These are phyloP conservation scores for Astrephomene gubernaculifera DNA, from an alignment of 139 green algal species.

Conservation along the genomic window DNA sequence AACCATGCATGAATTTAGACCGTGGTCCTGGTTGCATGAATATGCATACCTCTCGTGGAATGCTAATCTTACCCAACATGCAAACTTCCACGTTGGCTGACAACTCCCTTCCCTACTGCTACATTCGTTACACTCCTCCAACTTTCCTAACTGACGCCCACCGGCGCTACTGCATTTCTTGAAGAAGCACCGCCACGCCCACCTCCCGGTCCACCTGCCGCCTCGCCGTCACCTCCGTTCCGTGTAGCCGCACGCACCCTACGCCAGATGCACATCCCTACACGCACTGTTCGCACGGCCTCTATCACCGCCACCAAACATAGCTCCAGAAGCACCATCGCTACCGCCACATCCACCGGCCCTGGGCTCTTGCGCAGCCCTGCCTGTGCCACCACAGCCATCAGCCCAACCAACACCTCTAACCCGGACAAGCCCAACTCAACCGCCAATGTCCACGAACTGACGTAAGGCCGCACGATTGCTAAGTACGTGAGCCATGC, in stretches of 20 bases:
- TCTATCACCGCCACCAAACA: background rate
- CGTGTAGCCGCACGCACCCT: background rate
- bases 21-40: too few relatives aligned
- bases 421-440: background rate
- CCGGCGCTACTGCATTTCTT: too few relatives aligned
- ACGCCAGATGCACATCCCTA: background rate
- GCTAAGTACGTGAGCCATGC: background rate
- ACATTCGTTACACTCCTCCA: too few relatives aligned
- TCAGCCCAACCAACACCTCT: background rate
- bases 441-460: background rate
- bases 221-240: too few relatives aligned
- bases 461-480: constrained; percentile 1
- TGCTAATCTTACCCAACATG: too few relatives aligned
- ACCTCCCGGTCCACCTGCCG: too few relatives aligned
- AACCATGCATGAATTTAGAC: too few relatives aligned
- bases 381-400: background rate
- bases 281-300: background rate
- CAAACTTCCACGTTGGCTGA: too few relatives aligned
- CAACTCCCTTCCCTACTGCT: too few relatives aligned
- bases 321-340: background rate
- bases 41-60: too few relatives aligned
- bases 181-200: too few relatives aligned
- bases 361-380: background rate
- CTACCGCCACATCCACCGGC: background rate
- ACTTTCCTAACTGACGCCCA: too few relatives aligned